Evolutionary conservation across 75 land plant genomes (phyloP).

Genomic region (Chamaecyparis obtusa): DNA sequence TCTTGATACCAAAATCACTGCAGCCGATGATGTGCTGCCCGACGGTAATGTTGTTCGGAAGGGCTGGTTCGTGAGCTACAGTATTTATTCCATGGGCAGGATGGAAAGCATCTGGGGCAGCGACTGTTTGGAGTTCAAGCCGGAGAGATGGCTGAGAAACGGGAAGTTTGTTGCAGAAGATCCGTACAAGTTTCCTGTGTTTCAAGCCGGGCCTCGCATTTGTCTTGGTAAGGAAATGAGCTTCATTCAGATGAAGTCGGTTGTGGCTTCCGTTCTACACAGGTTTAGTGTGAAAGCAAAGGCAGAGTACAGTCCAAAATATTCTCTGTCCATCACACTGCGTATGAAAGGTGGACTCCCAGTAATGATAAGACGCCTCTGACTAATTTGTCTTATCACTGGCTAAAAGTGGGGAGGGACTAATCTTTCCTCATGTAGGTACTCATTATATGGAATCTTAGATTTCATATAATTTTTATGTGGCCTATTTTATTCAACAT

Average conservation of each 20-base stretch:
- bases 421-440: too few species aligned
- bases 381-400: not conserved
- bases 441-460: too few species aligned
- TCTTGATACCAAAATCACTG: conserved; percentile 52
- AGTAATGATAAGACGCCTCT: conserved; percentile 17
- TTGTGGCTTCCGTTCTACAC: too few species aligned
- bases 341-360: conserved; percentile 62
- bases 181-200: conserved; percentile 28
- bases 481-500: too few species aligned
- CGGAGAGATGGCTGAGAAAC: too few species aligned
- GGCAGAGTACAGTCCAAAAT: conserved; percentile 37
- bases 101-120: too few species aligned
- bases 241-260: conserved; percentile 32
- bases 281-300: conserved; percentile 38
- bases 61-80: too few species aligned
- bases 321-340: conserved; percentile 40
- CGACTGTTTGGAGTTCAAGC: too few species aligned
- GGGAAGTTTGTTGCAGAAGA: conserved; percentile 20
- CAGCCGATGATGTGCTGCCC: conserved; percentile 63
- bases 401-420: too few species aligned
- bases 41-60: conserved; percentile 63
- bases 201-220: conserved; percentile 37
- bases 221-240: conserved; percentile 41
- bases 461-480: too few species aligned
- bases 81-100: too few species aligned